Evolutionary conservation across 768 basidiomycete genomes (phyloP).

Genomic region (Naganishia kalamii): DNA sequence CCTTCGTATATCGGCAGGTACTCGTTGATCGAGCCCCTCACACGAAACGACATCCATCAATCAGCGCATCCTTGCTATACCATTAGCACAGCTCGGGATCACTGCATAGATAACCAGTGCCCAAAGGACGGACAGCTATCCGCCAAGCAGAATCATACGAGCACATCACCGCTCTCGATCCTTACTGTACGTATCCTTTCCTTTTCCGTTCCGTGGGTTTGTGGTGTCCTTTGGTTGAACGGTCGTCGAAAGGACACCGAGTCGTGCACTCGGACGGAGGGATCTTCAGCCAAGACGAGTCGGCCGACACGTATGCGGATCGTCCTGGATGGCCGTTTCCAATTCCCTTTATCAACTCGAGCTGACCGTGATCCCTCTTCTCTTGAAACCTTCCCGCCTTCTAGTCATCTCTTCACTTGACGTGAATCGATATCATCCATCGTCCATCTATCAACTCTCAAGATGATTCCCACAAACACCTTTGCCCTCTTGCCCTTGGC

Average conservation of each 20-base stretch:
- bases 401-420: background rate
- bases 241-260: background rate
- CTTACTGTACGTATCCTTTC: background rate
- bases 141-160: background rate
- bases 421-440: background rate
- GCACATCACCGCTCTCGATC: background rate
- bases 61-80: background rate
- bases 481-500: slow-evolving; percentile 20
- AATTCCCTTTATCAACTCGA: background rate
- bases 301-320: background rate
- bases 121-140: background rate
- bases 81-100: background rate
- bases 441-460: slow-evolving; percentile 16
- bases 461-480: slow-evolving; percentile 30
- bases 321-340: background rate
- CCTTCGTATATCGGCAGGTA: background rate
- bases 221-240: background rate
- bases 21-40: background rate
- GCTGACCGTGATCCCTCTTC: background rate
- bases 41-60: background rate
- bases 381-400: background rate
- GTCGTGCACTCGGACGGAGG: background rate
- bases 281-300: background rate
- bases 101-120: background rate
- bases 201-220: background rate